Conservation (phyloP, 306 rosid genomes). For the Castanea mollissima region DNA sequence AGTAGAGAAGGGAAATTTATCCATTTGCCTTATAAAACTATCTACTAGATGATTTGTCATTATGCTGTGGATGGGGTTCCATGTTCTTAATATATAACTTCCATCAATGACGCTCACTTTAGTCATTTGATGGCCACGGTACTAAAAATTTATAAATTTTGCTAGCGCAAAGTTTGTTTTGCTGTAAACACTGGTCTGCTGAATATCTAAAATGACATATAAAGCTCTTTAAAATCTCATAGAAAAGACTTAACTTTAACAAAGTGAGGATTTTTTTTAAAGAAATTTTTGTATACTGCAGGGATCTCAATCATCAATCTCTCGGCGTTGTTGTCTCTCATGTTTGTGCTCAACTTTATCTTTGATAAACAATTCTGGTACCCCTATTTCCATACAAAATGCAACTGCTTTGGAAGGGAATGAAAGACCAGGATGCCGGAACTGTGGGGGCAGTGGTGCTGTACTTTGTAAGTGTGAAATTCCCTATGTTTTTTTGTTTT, state of each 20-base stretch:
- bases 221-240: background rate
- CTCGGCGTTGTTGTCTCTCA: constrained; percentile 70
- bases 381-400: constrained; percentile 25
- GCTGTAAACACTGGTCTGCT: background rate
- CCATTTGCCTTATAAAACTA: background rate
- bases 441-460: constrained; percentile 88
- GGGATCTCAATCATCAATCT: constrained; percentile 43
- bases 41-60: background rate
- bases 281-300: constrained; percentile 8
- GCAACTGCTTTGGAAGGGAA: constrained; percentile 58
- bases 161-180: background rate
- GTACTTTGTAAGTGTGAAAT: constrained; percentile 59
- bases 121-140: background rate
- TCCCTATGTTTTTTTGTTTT: background rate
- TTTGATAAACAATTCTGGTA: constrained; percentile 36
- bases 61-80: background rate
- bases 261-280: background rate
- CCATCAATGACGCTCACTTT: background rate
- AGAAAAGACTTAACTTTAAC: background rate
- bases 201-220: background rate
- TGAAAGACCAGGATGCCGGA: constrained; percentile 71
- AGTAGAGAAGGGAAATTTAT: background rate
- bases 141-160: background rate
- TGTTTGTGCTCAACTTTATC: constrained; percentile 62
- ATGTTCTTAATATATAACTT: background rate